Base-by-base conservation (phyloP, 2,329 filamentous ascomycete genomes). In the Penicillium frequentans region DNA sequence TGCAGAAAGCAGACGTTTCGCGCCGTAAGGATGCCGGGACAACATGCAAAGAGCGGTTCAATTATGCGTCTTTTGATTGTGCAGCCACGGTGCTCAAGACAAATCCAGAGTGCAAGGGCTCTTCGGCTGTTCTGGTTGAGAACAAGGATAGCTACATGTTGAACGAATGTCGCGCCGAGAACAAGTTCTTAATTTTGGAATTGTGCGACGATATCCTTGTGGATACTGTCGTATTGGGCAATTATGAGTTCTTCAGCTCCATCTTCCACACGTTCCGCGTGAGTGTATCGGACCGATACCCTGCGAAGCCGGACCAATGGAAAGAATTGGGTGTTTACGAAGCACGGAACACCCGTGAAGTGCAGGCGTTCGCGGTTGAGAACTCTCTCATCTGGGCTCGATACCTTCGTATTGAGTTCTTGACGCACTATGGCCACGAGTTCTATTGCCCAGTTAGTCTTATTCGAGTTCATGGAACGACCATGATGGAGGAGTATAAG, bases 91-190 rank as follows among this genome's bases (percentile, higher is more conserved):
- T 98, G 27, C 81, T 96, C 60, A 98, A 98, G 78, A 91, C 91
- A 2, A 96, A 96, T 69, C 81, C 85, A 3, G 88, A 93, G 60
- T 90, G 90, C 54, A 96, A 95, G 73, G 96, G 95, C 60, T 83
- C 92, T 16, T 96, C 92, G 57, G 88, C 93, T 14, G 89, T 99
- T 14, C 77, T 99, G 43, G 87, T 96, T 43, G 95, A 99, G 79
- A 97, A 97, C 77, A 98, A 98, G 77, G 95, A 99, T 75, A 93
- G 91, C 63, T 99, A 99, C 75, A 96, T 99, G 91, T 83, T 98
- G 46, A 90, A 97, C 63, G 90, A 93, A 71, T 99, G 95, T 75
- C 86, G 87, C 5, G 87, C 87, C 21, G 81, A 88, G 65, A 93
- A 96, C 78, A 98, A 98, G 75, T 97, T 96, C 70, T 82, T 98